Conservation (phyloP, 2,329 filamentous ascomycete species). For the Daldinia eschscholtzii region DNA sequence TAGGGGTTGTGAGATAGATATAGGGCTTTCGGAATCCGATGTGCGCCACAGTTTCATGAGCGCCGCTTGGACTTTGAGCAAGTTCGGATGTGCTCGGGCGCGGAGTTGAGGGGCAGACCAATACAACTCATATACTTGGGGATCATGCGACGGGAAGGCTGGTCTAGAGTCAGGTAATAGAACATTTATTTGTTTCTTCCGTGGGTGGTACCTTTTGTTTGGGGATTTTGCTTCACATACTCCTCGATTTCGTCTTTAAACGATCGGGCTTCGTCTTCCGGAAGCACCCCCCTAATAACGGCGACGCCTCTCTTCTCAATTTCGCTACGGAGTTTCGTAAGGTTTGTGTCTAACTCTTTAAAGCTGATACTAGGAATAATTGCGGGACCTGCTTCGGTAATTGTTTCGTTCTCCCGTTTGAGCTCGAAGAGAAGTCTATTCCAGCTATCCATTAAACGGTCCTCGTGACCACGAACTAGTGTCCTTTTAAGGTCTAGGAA, state of each 20-base stretch:
- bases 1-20: conserved; percentile 68
- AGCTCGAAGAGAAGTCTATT: conserved; percentile 61
- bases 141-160: conserved; percentile 75
- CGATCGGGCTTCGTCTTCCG: conserved; percentile 70
- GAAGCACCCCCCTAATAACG: conserved; percentile 75
- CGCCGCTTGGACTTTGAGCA: conserved; percentile 71
- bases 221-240: conserved; percentile 74
- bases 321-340: conserved; percentile 58
- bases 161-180: background rate
- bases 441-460: conserved; percentile 63
- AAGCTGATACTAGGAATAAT: conserved; percentile 68
- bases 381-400: conserved; percentile 59
- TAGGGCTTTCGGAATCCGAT: conserved; percentile 60
- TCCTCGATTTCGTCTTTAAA: conserved; percentile 75
- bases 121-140: conserved; percentile 81
- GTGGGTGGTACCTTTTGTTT: conserved; percentile 61
- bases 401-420: conserved; percentile 60
- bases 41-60: conserved; percentile 75
- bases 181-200: background rate
- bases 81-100: conserved; percentile 74
- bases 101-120: conserved; percentile 78
- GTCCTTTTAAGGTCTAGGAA: conserved; percentile 69
- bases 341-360: conserved; percentile 57
- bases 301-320: conserved; percentile 72
- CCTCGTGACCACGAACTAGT: conserved; percentile 64